Evolutionary conservation across 768 basidiomycete species (phyloP).

Genomic region (Mycena olivaceomarginata): DNA sequence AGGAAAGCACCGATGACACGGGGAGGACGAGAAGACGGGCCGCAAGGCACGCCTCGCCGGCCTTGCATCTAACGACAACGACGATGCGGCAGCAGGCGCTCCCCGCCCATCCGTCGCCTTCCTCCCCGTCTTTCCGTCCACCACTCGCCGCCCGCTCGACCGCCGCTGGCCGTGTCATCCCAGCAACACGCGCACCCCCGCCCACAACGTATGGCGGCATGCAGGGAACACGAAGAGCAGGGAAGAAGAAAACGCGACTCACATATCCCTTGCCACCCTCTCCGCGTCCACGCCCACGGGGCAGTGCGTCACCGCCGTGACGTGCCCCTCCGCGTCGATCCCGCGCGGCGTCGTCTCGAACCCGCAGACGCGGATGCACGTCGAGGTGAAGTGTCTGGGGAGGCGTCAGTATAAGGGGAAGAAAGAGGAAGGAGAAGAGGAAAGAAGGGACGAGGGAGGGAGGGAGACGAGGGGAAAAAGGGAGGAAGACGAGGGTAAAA

Average conservation of each 20-base stretch:
- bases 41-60: too few species aligned
- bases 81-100: too few species aligned
- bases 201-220: neutral
- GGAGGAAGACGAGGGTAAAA: too few species aligned
- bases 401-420: neutral
- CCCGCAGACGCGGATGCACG: neutral
- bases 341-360: slow-evolving; percentile 85
- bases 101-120: too few species aligned
- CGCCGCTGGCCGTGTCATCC: neutral
- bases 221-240: neutral
- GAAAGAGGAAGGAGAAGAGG: too few species aligned
- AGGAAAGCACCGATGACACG: too few species aligned
- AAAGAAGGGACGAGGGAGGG: too few species aligned
- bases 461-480: too few species aligned
- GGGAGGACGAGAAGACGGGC: too few species aligned
- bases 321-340: slow-evolving; percentile 93
- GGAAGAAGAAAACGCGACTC: neutral
- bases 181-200: slow-evolving; percentile 58
- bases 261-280: slow-evolving; percentile 86
- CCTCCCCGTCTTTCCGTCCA: too few species aligned
- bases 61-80: too few species aligned
- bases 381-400: neutral
- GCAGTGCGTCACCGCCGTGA: slow-evolving; percentile 90
- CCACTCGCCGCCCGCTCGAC: too few species aligned
- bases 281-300: slow-evolving; percentile 97